Conservation (phyloP, 192 early-diverging fungal genomes). For the Linnemannia zychae region DNA sequence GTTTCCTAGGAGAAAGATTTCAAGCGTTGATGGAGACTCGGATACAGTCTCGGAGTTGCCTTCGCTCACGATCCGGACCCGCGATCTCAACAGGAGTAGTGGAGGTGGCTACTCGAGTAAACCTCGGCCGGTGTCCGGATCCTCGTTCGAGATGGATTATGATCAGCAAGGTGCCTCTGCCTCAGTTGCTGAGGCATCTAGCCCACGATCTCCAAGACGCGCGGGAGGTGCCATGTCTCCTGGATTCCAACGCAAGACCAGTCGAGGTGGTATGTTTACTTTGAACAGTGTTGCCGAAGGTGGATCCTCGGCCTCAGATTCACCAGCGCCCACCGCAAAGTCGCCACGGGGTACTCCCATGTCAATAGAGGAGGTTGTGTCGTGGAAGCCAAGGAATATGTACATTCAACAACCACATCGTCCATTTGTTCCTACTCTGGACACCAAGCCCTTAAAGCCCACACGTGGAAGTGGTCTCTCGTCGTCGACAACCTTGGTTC, state of each 20-base stretch:
- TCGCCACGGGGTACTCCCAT: neutral
- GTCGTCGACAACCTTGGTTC: slow-evolving; percentile 21
- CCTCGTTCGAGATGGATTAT: slow-evolving; percentile 27
- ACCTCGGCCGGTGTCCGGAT: slow-evolving; percentile 14
- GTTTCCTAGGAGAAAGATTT: slow-evolving; percentile 2
- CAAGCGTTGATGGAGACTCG: slow-evolving; percentile 25
- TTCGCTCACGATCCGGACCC: slow-evolving; percentile 17
- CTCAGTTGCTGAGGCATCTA: neutral
- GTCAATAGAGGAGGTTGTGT: slow-evolving; percentile 23
- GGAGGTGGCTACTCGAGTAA: slow-evolving; percentile 2
- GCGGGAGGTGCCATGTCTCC: slow-evolving; percentile 11
- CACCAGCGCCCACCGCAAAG: neutral
- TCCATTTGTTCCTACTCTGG: slow-evolving; percentile 12
- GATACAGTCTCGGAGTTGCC: slow-evolving; percentile 28
- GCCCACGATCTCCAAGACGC: slow-evolving; percentile 31
- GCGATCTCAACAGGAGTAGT: slow-evolving; percentile 21
- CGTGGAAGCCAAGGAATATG: slow-evolving; percentile 24
- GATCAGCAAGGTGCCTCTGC: neutral
- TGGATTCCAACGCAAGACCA: neutral
- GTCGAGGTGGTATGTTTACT: neutral
- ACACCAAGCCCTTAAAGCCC: slow-evolving; percentile 12
- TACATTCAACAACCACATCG: neutral
- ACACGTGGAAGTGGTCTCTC: slow-evolving; percentile 4
- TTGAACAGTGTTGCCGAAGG: neutral
- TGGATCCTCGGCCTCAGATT: neutral